Conservation (phyloP, 2,329 filamentous ascomycete species). For the Phaeoacremonium minimum region DNA sequence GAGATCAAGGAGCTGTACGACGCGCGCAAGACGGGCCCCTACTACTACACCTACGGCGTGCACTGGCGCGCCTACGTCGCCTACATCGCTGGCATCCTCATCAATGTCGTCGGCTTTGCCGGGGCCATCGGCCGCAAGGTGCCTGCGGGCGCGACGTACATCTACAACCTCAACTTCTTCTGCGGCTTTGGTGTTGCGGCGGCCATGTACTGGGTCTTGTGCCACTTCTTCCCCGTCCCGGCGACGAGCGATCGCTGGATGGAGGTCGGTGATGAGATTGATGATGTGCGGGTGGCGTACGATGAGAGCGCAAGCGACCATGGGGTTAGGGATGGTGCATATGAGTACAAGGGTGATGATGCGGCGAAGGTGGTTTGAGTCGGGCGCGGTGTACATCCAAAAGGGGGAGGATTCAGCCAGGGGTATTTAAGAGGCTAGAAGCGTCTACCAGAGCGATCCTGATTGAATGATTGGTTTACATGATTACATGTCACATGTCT, state of each 20-base stretch:
- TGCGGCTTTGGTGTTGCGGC: conserved; percentile 71
- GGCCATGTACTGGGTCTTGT: conserved; percentile 65
- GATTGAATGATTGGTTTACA: too few species aligned
- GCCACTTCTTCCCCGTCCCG: conserved; percentile 65
- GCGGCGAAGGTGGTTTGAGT: conserved; percentile 7
- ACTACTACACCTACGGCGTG: conserved; percentile 70
- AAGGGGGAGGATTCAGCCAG: too few species aligned
- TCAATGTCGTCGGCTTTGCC: conserved; percentile 90
- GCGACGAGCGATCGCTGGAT: conserved; percentile 73
- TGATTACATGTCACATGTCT: too few species aligned
- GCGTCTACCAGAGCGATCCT: too few species aligned
- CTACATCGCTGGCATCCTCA: conserved; percentile 77
- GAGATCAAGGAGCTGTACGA: conserved; percentile 77
- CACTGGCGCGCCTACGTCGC: conserved; percentile 82
- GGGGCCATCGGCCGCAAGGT: conserved; percentile 71
- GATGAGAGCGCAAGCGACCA: conserved; percentile 17
- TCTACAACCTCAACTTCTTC: conserved; percentile 92
- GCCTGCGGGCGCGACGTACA: conserved; percentile 73
- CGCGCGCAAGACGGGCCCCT: conserved; percentile 60
- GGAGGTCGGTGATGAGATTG: conserved; percentile 65
- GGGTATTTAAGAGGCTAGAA: too few species aligned
- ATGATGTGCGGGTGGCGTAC: conserved; percentile 46
- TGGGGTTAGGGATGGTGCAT: neutral
- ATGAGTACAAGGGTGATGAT: conserved; percentile 3
- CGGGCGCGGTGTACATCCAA: neutral